These are phyloP conservation scores for Leccinum uliginosum DNA, from an alignment of 768 basidiomycete species.

Conservation along the genomic window DNA sequence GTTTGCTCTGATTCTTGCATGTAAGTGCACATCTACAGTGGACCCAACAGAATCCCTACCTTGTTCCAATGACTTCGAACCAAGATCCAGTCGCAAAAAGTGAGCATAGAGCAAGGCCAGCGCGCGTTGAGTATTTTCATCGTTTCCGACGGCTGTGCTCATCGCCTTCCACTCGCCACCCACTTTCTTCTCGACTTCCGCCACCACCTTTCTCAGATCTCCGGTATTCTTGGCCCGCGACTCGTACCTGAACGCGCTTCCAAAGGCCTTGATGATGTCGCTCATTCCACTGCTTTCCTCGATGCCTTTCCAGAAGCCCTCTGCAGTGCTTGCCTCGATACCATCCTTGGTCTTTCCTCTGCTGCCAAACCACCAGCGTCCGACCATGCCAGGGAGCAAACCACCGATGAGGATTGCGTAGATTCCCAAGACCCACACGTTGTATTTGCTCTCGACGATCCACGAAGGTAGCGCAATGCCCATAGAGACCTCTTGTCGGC, in stretches of 20 bases:
- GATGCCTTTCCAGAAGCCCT: constrained; percentile 83
- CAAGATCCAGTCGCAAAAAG: constrained; percentile 62
- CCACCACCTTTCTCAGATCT: constrained; percentile 50
- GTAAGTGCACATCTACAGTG: neutral
- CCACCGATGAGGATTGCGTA: constrained; percentile 90
- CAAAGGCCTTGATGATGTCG: constrained; percentile 69
- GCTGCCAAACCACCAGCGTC: constrained; percentile 97
- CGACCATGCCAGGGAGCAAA: constrained; percentile 81
- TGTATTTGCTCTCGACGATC: constrained; percentile 91
- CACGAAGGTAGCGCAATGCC: constrained; percentile 93
- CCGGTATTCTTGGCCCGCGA: constrained; percentile 27
- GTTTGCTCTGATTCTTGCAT: constrained; percentile 57
- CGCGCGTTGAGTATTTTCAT: constrained; percentile 42
- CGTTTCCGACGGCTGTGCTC: constrained; percentile 36
- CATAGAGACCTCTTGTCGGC: constrained; percentile 90
- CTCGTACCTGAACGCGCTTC: constrained; percentile 63
- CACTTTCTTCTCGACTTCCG: constrained; percentile 42
- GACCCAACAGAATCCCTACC: constrained; percentile 42
- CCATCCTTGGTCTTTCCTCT: constrained; percentile 90
- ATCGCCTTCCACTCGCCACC: constrained; percentile 55
- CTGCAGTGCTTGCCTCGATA: constrained; percentile 73
- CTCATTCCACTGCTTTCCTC: constrained; percentile 72
- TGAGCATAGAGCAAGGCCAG: constrained; percentile 82
- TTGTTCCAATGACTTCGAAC: constrained; percentile 49
- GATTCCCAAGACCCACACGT: constrained; percentile 80